Conservation (phyloP, 2,329 filamentous ascomycete species). For the Ophiocordyceps robertsii region DNA sequence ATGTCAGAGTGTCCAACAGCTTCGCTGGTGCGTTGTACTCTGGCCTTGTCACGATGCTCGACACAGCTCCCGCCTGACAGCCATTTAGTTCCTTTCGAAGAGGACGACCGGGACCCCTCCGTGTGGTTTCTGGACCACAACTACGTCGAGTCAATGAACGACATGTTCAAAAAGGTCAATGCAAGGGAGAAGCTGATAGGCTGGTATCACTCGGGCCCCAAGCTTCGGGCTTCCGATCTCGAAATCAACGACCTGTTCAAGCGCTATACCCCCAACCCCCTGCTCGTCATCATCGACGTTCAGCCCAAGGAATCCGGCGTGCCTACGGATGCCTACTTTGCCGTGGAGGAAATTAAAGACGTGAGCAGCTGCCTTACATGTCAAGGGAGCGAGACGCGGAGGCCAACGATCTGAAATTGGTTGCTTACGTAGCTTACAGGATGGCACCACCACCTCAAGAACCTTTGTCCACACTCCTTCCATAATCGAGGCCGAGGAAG, state of each 20-base stretch:
- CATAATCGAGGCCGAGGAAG: constrained; percentile 97
- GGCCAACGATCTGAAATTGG: not conserved
- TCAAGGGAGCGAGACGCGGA: not conserved
- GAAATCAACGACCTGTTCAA: constrained; percentile 99
- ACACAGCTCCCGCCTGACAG: constrained; percentile 4
- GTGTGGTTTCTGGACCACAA: constrained; percentile 99
- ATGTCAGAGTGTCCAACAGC: constrained; percentile 95
- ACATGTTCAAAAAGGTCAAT: constrained; percentile 99
- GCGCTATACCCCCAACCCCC: constrained; percentile 90
- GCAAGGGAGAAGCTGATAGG: constrained; percentile 97
- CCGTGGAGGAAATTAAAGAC: constrained; percentile 98
- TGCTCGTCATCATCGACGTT: constrained; percentile 96
- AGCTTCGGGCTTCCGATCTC: constrained; percentile 88
- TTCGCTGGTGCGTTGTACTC: constrained; percentile 60
- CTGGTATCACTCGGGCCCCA: constrained; percentile 98
- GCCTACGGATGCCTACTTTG: constrained; percentile 97
- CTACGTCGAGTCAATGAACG: constrained; percentile 98
- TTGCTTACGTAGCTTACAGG: constrained; percentile 35
- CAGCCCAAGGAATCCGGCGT: constrained; percentile 97
- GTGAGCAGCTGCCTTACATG: constrained; percentile 34
- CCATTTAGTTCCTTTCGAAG: constrained; percentile 79
- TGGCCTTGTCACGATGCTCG: not conserved
- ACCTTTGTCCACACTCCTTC: constrained; percentile 98
- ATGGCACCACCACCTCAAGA: constrained; percentile 90
- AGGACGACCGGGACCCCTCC: constrained; percentile 95